These are phyloP conservation scores for Obba rivulosa DNA, from an alignment of 768 basidiomycete species.

Conservation along the genomic window DNA sequence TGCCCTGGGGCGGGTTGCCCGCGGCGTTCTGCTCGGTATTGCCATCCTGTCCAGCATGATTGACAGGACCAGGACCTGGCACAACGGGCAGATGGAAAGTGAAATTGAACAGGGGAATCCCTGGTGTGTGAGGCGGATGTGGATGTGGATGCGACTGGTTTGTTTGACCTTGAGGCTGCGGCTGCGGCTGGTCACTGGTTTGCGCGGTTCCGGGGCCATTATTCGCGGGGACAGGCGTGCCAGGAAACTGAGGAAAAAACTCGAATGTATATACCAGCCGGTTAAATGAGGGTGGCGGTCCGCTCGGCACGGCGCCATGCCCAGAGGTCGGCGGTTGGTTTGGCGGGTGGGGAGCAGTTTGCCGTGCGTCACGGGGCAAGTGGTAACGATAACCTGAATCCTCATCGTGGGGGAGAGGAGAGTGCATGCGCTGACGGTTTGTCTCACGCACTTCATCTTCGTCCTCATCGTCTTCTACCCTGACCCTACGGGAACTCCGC, in stretches of 20 bases:
- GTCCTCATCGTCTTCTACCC: slow-evolving; percentile 61
- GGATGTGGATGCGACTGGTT: background rate
- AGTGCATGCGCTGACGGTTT: slow-evolving; percentile 42
- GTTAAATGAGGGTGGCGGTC: slow-evolving; percentile 3
- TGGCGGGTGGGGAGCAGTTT: background rate
- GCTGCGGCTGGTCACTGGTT: background rate
- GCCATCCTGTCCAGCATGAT: slow-evolving; percentile 6
- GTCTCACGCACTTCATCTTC: slow-evolving; percentile 61
- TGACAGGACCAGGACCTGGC: slow-evolving; percentile 6
- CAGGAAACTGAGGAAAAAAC: slow-evolving; percentile 3
- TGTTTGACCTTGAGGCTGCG: background rate
- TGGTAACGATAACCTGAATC: background rate
- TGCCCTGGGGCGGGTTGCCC: slow-evolving; percentile 5
- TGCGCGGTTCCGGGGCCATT: too few relatives aligned
- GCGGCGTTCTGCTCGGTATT: slow-evolving; percentile 13
- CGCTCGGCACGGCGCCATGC: background rate
- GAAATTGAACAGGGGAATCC: slow-evolving; percentile 16
- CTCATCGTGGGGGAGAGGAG: slow-evolving; percentile 23
- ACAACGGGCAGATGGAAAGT: slow-evolving; percentile 30
- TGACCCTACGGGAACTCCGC: slow-evolving; percentile 34
- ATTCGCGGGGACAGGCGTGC: too few relatives aligned
- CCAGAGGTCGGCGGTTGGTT: background rate
- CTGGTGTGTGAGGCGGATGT: background rate
- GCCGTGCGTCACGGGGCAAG: too few relatives aligned
- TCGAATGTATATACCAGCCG: slow-evolving; percentile 13